Evolutionary conservation across 148 eudicot species (phyloP).

Genomic region (Limonium bicolor): DNA sequence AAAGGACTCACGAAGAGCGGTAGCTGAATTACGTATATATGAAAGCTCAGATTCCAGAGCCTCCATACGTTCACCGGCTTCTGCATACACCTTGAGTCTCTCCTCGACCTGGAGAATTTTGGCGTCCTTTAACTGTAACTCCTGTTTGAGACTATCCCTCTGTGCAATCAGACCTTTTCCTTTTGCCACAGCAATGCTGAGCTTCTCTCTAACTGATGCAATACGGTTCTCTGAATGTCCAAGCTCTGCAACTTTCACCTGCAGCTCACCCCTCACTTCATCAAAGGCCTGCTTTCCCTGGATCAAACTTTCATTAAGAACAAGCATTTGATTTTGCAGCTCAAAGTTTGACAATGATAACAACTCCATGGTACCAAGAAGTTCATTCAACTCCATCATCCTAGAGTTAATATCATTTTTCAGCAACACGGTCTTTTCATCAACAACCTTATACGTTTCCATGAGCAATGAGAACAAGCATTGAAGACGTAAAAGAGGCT

Average conservation of each 20-base stretch:
- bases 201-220: conserved; percentile 80
- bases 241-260: conserved; percentile 53
- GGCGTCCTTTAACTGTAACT: conserved; percentile 55
- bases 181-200: conserved; percentile 90
- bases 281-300: conserved; percentile 29
- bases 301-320: conserved; percentile 52
- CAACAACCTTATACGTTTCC: conserved; percentile 47
- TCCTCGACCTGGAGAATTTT: conserved; percentile 68
- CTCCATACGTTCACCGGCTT: conserved; percentile 98
- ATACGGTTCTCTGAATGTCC: conserved; percentile 89
- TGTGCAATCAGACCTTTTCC: conserved; percentile 94
- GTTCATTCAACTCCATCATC: conserved; percentile 25
- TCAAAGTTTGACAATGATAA: conserved; percentile 26
- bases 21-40: conserved; percentile 94
- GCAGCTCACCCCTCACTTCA: conserved; percentile 25
- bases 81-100: conserved; percentile 75
- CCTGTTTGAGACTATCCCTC: conserved; percentile 89
- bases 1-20: conserved; percentile 89
- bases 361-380: conserved; percentile 38
- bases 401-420: conserved; percentile 16
- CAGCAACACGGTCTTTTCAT: conserved; percentile 21
- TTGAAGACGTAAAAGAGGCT: conserved; percentile 25
- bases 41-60: conserved; percentile 96
- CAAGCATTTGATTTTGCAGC: conserved; percentile 42
- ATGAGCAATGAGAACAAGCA: conserved; percentile 36